Conservation (phyloP, 257 asterid genomes). For the Rubia yunnanensis region DNA sequence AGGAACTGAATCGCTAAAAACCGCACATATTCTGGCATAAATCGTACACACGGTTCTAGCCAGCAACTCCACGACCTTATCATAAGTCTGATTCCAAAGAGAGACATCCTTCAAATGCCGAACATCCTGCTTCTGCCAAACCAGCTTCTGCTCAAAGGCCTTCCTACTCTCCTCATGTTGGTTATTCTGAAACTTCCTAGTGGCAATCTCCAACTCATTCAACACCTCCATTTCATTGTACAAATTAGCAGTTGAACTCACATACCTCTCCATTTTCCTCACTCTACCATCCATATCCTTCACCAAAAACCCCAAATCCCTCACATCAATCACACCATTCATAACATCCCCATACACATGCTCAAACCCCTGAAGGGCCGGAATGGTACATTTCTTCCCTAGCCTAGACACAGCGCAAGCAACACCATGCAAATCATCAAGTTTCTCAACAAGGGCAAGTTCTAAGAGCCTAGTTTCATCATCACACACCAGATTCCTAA, state of each 20-base stretch:
- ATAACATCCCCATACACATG: conserved; percentile 83
- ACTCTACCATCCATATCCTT: conserved; percentile 88
- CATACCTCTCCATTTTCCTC: conserved; percentile 75
- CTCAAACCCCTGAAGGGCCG: conserved; percentile 86
- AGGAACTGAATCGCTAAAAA: conserved; percentile 38
- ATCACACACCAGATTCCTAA: conserved; percentile 49
- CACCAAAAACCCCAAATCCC: conserved; percentile 69
- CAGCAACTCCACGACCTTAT: conserved; percentile 74
- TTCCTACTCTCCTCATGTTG: conserved; percentile 68
- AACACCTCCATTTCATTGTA: conserved; percentile 65
- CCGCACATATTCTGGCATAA: conserved; percentile 41
- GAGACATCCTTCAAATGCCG: conserved; percentile 77
- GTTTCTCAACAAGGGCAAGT: conserved; percentile 61
- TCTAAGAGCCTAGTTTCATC: conserved; percentile 64
- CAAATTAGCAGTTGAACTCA: conserved; percentile 45
- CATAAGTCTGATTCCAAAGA: conserved; percentile 75
- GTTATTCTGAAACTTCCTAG: conserved; percentile 72
- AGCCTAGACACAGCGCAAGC: conserved; percentile 80
- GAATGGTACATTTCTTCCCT: conserved; percentile 79
- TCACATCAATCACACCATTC: conserved; percentile 59
- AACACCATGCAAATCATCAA: conserved; percentile 68
- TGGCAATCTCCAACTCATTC: conserved; percentile 65
- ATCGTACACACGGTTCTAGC: conserved; percentile 74
- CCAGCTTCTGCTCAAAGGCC: conserved; percentile 72
- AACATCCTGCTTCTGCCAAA: conserved; percentile 86